These are phyloP conservation scores for Taphrina sp. DNA, from an alignment of 1,139 yeast genomes.

Conservation along the genomic window DNA sequence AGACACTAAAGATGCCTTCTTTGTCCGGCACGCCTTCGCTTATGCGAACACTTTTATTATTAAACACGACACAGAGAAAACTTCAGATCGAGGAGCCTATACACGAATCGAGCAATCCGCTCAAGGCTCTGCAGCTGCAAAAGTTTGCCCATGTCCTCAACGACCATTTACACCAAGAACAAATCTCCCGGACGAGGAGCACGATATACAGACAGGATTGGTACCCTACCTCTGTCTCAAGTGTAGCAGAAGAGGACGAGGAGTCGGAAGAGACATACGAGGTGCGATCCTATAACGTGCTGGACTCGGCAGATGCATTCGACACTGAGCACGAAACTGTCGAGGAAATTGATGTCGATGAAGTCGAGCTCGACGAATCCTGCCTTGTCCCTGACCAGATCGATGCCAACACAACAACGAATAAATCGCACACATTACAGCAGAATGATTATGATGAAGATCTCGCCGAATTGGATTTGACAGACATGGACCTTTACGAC, in stretches of 20 bases:
- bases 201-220: too few species aligned
- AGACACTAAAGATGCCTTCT: too few species aligned
- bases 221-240: neutral
- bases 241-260: neutral
- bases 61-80: constrained; percentile 22
- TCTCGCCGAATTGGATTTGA: constrained; percentile 8
- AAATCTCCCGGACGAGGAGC: neutral
- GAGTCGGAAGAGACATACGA: neutral
- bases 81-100: constrained; percentile 19
- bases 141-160: constrained; percentile 17
- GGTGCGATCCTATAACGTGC: too few species aligned
- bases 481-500: constrained; percentile 4
- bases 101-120: constrained; percentile 23
- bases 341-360: neutral
- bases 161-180: constrained; percentile 16
- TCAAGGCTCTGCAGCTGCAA: constrained; percentile 16
- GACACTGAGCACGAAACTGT: neutral
- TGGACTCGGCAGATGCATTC: too few species aligned
- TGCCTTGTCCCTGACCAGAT: too few species aligned
- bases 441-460: neutral
- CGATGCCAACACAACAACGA: too few species aligned
- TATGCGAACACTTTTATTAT: constrained; percentile 21
- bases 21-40: neutral
- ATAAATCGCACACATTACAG: too few species aligned
- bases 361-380: neutral